Conservation (phyloP, 2,329 filamentous ascomycete genomes). For the Phialemoniopsis sp. region DNA sequence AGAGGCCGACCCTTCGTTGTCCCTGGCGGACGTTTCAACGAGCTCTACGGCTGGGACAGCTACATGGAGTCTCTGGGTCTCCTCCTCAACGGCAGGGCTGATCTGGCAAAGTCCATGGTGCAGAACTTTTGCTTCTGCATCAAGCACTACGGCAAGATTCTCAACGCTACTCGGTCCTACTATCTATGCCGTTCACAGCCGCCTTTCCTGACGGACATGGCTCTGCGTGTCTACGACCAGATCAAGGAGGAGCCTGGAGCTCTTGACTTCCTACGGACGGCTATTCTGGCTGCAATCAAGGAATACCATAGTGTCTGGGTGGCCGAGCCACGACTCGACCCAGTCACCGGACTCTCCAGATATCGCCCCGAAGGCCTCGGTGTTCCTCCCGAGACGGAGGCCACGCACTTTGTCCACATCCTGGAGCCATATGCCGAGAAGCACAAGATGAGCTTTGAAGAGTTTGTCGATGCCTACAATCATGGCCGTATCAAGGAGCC, state of each 20-base stretch:
- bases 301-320: constrained; percentile 93
- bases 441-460: constrained; percentile 72
- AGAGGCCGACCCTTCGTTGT: constrained; percentile 92
- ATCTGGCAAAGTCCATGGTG: constrained; percentile 92
- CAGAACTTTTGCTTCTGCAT: constrained; percentile 97
- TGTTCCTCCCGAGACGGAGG: constrained; percentile 88
- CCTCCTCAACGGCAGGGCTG: constrained; percentile 76
- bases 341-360: constrained; percentile 72
- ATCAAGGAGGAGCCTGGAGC: constrained; percentile 83
- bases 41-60: constrained; percentile 97
- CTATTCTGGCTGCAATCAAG: constrained; percentile 90
- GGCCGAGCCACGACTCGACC: constrained; percentile 71
- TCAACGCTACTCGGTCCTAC: constrained; percentile 95
- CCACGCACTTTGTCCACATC: constrained; percentile 80
- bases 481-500: constrained; percentile 71
- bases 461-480: constrained; percentile 91
- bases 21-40: constrained; percentile 94
- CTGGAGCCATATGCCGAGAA: constrained; percentile 80
- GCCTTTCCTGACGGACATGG: constrained; percentile 96
- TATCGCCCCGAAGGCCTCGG: constrained; percentile 82
- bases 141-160: constrained; percentile 95
- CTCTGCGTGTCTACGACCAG: constrained; percentile 85
- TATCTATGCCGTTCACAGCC: constrained; percentile 93
- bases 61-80: constrained; percentile 97
- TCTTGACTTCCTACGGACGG: constrained; percentile 72